Conservation (phyloP, 805 yeast genomes). For the Nakazawaea laoshanensis region DNA sequence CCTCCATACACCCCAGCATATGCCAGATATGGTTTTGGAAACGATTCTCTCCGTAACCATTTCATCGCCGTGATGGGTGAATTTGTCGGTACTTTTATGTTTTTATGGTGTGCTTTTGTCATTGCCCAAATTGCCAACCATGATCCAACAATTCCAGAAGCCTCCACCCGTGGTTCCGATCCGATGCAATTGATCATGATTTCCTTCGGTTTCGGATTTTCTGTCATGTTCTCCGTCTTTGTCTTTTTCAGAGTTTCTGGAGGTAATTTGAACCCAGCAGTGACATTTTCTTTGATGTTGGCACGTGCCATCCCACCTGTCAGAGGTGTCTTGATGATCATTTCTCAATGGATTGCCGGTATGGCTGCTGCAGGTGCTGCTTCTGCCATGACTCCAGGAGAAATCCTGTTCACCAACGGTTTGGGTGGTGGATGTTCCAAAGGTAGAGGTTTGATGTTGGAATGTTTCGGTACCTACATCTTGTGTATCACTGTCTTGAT, state of each 20-base stretch:
- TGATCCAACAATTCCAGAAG: conserved; percentile 21
- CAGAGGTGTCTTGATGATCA: conserved; percentile 56
- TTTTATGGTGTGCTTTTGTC: conserved; percentile 72
- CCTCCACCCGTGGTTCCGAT: conserved; percentile 24
- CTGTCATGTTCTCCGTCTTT: conserved; percentile 68
- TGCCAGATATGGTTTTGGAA: conserved; percentile 26
- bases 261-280: conserved; percentile 88
- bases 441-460: conserved; percentile 71
- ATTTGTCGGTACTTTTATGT: conserved; percentile 79
- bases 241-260: conserved; percentile 73
- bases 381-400: conserved; percentile 78
- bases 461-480: conserved; percentile 70
- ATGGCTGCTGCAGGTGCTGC: conserved; percentile 92
- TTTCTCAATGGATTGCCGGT: conserved; percentile 74
- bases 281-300: conserved; percentile 62
- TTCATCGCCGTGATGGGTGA: conserved; percentile 68
- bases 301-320: conserved; percentile 68
- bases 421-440: conserved; percentile 67
- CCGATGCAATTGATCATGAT: conserved; percentile 73
- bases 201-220: conserved; percentile 79
- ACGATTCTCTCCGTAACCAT: conserved; percentile 47
- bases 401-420: conserved; percentile 58
- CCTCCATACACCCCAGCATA: conserved; percentile 26
- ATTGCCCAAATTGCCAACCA: conserved; percentile 75
- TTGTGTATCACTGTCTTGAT: conserved; percentile 71